Percentiles rank a stretch among this genome's conserved stretches.
Evolutionary conservation across 352 stramenopile genomes (phyloP).

Genomic region (Paralagenidium karlingii): DNA sequence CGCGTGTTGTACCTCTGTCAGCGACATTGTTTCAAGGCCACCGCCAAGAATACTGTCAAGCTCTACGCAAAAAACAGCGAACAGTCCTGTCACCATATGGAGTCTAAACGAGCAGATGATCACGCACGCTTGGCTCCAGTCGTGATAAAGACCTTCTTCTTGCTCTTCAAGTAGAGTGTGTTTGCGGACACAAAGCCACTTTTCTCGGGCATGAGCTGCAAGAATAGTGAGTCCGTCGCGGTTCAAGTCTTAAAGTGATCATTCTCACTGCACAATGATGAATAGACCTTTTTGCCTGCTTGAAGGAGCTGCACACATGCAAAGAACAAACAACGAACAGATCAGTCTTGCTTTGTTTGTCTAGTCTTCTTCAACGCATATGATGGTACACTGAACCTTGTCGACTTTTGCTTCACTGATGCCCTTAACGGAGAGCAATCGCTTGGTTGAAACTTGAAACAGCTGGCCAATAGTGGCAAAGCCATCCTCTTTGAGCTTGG

Average conservation of each 20-base stretch:
- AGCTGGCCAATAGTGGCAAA: constrained; percentile 73
- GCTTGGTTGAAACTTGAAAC: constrained; percentile 60
- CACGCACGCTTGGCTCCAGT: constrained; percentile 52
- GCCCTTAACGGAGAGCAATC: constrained; percentile 69
- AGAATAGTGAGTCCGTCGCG: not conserved
- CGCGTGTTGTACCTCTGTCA: constrained; percentile 71
- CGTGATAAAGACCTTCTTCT: constrained; percentile 65
- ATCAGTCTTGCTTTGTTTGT: constrained; percentile 1
- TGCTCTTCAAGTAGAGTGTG: constrained; percentile 50
- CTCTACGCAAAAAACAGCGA: constrained; percentile 23
- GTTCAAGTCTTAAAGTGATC: not conserved
- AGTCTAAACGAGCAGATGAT: not conserved
- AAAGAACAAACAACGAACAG: not conserved
- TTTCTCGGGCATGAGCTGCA: constrained; percentile 55
- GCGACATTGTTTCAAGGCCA: constrained; percentile 81
- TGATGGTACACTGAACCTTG: no score
- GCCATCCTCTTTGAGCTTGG: constrained; percentile 64
- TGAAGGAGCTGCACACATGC: constrained; percentile 29
- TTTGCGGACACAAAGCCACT: constrained; percentile 62
- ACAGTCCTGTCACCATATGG: not conserved
- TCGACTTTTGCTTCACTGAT: constrained; percentile 83
- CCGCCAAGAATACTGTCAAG: constrained; percentile 79
- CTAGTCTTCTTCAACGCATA: no score
- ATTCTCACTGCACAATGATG: not conserved
- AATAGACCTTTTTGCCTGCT: constrained; percentile 51